These are phyloP conservation scores for Cymodocea nodosa DNA, from an alignment of 116 monocot species.

Conservation along the genomic window DNA sequence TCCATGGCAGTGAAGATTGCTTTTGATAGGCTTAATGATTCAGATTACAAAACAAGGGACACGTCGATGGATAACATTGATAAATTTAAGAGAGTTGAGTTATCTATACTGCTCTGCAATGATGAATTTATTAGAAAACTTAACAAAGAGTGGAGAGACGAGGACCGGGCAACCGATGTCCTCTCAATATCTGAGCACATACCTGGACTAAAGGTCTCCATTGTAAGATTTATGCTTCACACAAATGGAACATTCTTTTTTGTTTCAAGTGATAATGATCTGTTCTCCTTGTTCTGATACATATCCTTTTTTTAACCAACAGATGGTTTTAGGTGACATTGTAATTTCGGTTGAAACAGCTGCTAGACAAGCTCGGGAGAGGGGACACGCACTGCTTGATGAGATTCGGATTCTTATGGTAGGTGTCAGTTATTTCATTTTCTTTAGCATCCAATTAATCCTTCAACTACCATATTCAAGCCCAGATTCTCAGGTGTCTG, in stretches of 20 bases:
- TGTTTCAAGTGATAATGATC: neutral
- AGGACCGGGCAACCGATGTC: conserved; percentile 62
- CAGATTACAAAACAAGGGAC: conserved; percentile 62
- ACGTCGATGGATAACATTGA: conserved; percentile 48
- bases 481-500: too few species aligned
- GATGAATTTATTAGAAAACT: conserved; percentile 63
- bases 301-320: conserved; percentile 10
- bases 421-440: conserved; percentile 1
- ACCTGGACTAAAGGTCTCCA: conserved; percentile 63
- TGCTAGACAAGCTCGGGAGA: conserved; percentile 83
- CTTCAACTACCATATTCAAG: too few species aligned
- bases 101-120: conserved; percentile 82
- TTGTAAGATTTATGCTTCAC: conserved; percentile 32
- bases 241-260: conserved; percentile 1
- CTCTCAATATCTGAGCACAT: conserved; percentile 68
- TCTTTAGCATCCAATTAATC: too few species aligned
- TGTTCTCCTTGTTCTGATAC: conserved; percentile 3
- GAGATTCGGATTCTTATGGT: conserved; percentile 92
- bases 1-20: conserved; percentile 95
- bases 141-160: conserved; percentile 90
- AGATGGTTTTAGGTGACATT: conserved; percentile 84
- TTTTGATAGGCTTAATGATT: conserved; percentile 67
- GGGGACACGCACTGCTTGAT: conserved; percentile 79
- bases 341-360: conserved; percentile 97
- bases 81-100: conserved; percentile 67